These are phyloP conservation scores for Aspergillus pseudotamarii DNA, from an alignment of 2,329 filamentous ascomycete genomes.

Conservation along the genomic window DNA sequence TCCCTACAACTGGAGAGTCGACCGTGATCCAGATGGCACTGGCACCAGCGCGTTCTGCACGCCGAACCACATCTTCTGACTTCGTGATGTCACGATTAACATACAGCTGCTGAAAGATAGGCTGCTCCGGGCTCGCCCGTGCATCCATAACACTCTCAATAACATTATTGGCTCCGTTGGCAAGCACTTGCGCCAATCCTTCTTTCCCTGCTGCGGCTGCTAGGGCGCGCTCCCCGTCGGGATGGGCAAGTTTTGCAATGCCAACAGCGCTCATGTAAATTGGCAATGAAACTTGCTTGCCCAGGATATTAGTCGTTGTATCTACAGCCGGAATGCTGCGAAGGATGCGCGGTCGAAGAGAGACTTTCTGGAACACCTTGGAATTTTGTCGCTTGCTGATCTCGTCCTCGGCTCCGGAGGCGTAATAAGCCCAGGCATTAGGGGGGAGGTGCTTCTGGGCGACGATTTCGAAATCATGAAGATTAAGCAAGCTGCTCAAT, in stretches of 20 bases:
- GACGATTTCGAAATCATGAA: constrained; percentile 42
- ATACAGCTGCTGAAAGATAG: constrained; percentile 43
- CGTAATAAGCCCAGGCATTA: constrained; percentile 48
- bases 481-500: constrained; percentile 37
- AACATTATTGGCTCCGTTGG: constrained; percentile 44
- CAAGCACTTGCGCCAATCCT: constrained; percentile 40
- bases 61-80: constrained; percentile 28
- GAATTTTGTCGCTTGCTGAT: constrained; percentile 49
- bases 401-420: constrained; percentile 55
- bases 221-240: constrained; percentile 47
- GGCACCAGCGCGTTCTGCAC: constrained; percentile 30
- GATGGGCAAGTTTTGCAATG: constrained; percentile 48
- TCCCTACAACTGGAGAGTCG: constrained; percentile 37
- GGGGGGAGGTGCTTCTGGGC: constrained; percentile 32
- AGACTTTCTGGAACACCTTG: constrained; percentile 48
- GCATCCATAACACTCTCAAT: constrained; percentile 42
- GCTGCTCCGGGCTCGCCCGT: constrained; percentile 22
- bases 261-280: constrained; percentile 47
- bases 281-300: constrained; percentile 37
- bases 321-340: constrained; percentile 43
- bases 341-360: constrained; percentile 51
- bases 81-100: constrained; percentile 35
- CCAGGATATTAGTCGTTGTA: constrained; percentile 38
- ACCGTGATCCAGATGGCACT: constrained; percentile 38
- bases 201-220: constrained; percentile 43